phyloP scores from a whole-genome alignment of 306 rosid genomes.

The Lathyrus aphaca region DNA sequence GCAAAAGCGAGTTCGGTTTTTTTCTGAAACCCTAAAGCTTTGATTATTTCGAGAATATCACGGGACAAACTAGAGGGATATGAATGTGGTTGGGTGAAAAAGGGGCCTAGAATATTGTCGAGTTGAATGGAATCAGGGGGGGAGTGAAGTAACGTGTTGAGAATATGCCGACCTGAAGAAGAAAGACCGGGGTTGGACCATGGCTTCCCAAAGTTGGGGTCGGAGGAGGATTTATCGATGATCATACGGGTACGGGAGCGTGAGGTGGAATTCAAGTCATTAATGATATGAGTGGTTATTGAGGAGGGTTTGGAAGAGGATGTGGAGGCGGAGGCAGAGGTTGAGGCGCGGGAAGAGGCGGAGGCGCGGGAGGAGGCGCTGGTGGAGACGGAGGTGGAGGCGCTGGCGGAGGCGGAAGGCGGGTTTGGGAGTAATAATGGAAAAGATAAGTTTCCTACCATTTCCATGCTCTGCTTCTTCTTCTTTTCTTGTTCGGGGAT shows the following conservation, averaged over 20 bases:
- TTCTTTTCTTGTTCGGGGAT: not conserved
- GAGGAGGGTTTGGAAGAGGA: constrained; percentile 34
- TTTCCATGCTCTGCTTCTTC: constrained; percentile 32
- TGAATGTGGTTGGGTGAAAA: constrained; percentile 36
- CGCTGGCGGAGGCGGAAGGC: constrained; percentile 32
- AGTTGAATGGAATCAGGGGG: constrained; percentile 32
- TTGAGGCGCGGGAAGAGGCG: constrained; percentile 49
- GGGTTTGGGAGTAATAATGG: constrained; percentile 68
- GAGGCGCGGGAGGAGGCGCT: not conserved
- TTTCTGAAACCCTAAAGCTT: constrained; percentile 63
- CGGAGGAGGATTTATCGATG: constrained; percentile 58
- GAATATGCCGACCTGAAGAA: constrained; percentile 58
- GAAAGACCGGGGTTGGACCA: constrained; percentile 72
- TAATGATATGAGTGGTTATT: constrained; percentile 44
- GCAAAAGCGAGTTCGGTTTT: constrained; percentile 59
- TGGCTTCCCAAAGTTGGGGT: constrained; percentile 80
- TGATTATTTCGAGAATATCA: constrained; percentile 67
- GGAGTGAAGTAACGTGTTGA: constrained; percentile 52
- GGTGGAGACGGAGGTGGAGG: no score
- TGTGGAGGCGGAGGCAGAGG: constrained; percentile 33
- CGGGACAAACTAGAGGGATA: constrained; percentile 37
- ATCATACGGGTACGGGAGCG: constrained; percentile 43
- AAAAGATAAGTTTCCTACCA: constrained; percentile 60
- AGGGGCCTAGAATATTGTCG: constrained; percentile 39
- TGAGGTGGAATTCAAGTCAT: constrained; percentile 42